Base-by-base conservation (phyloP, 768 basidiomycete genomes). In the Suillus subalutaceus region DNA sequence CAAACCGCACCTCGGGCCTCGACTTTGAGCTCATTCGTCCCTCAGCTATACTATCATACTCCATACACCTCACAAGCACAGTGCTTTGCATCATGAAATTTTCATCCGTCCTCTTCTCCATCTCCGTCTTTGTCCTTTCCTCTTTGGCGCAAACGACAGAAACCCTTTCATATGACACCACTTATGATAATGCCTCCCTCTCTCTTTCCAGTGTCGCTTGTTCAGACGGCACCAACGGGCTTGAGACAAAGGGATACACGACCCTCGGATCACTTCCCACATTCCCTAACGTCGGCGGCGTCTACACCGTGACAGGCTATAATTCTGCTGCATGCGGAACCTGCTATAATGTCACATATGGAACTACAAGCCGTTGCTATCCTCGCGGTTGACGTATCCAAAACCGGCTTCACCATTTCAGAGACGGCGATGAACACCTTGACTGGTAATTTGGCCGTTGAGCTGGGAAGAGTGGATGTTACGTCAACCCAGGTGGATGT, bases 381-480 rank as follows among this genome's bases (percentile, higher is more conserved):
- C 16, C 68, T 85, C 10, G 90, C 84, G 2, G 80, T 90, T 48
- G 90, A 91, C 68, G 74, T 75, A 65, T 79, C 88, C 15, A 63
- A 40, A 43, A 40, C 52, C 2, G 83, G 83, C 3, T 85, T 84
- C 71, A 83, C 82, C 7, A 35, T 69, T 15, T 77, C 75, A 12
- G 9, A 68, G 62, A 30, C 0, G 64, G 76, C 75, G 61, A 78
- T 77, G 77, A 52, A 77, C 61, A 35, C 13, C 0, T 30, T 77
- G 68, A 77, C 76, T 38, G 23, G 18, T 1, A 3, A 12, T 15
- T 62, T 66, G 32, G 74, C 76, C 5, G 30, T 0, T 0, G 12
- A 16, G 9, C 26, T 59, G 3, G 76, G 76, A 0, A 72, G 69
- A 62, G 67, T 77, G 16, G 3, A 65, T 32, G 72, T 77, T 41